phyloP scores from a whole-genome alignment of 495 filamentous ascomycete genomes.

The Rusavskia elegans region DNA sequence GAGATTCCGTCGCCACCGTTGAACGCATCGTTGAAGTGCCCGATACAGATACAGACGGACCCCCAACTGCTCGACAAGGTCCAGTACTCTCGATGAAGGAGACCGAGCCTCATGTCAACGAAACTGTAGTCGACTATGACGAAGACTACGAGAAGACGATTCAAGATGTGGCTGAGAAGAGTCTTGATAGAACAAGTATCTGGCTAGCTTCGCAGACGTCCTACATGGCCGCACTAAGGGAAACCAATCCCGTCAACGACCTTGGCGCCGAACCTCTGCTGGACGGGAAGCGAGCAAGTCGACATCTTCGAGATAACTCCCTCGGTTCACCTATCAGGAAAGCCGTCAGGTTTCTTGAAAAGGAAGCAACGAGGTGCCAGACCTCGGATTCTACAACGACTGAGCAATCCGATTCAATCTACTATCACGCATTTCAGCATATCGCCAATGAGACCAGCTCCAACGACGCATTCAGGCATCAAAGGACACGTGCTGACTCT shows the following conservation, averaged over 20 bases:
- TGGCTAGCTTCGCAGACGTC: conserved; percentile 70
- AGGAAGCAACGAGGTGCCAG: conserved; percentile 26
- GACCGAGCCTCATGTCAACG: conserved; percentile 1
- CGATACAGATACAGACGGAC: conserved; percentile 37
- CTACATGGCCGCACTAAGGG: conserved; percentile 55
- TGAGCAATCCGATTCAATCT: conserved; percentile 55
- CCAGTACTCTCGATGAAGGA: background rate
- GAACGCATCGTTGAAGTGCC: conserved; percentile 53
- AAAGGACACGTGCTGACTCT: conserved; percentile 73
- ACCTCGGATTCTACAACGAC: conserved; percentile 12
- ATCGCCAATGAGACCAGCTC: conserved; percentile 39
- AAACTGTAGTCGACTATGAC: conserved; percentile 44
- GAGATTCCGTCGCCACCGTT: conserved; percentile 32
- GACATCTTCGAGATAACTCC: conserved; percentile 15
- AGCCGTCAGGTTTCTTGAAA: conserved; percentile 58
- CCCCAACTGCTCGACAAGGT: conserved; percentile 43
- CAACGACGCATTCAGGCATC: conserved; percentile 68
- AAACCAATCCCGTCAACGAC: conserved; percentile 42
- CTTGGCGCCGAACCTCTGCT: conserved; percentile 22
- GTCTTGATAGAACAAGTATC: conserved; percentile 61
- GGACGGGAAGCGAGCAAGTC: conserved; percentile 15
- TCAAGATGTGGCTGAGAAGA: conserved; percentile 42
- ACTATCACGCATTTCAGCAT: conserved; percentile 77
- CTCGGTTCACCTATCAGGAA: conserved; percentile 41
- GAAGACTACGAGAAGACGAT: conserved; percentile 53